Percentiles rank a stretch among this genome's conserved stretches.
Conservation (phyloP, 2,329 filamentous ascomycete genomes). For the Chrysoporthe deuterocubensis region DNA sequence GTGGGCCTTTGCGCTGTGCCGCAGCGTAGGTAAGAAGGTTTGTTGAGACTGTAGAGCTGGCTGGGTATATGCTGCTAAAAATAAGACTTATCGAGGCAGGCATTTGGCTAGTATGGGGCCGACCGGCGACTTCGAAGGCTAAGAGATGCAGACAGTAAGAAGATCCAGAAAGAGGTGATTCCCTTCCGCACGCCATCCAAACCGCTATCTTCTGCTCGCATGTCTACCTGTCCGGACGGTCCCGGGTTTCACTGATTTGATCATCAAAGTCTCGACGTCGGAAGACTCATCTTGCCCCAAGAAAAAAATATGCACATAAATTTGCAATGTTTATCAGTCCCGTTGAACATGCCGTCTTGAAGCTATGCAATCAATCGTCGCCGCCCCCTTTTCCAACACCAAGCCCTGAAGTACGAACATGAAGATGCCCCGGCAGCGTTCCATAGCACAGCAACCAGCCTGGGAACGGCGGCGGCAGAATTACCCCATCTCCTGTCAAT, state of each 20-base stretch:
- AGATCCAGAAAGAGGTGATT: not conserved
- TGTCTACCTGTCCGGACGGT: not conserved
- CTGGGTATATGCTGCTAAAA: not conserved
- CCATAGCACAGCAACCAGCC: not conserved
- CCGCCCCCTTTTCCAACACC: slow-evolving; percentile 23
- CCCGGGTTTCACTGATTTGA: not conserved
- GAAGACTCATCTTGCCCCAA: not conserved
- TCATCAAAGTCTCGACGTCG: not conserved
- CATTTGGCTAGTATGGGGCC: not conserved
- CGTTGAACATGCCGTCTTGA: slow-evolving; percentile 15
- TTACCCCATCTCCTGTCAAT: not conserved
- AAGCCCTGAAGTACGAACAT: slow-evolving; percentile 8
- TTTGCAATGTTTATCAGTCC: slow-evolving; percentile 22
- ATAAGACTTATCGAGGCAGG: not conserved
- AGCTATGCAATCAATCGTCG: slow-evolving; percentile 27
- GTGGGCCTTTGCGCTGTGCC: no score
- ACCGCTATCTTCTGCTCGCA: not conserved
- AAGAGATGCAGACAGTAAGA: not conserved
- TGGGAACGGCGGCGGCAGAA: not conserved
- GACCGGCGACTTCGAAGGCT: not conserved
- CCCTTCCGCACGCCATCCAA: not conserved
- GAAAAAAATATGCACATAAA: slow-evolving; percentile 23
- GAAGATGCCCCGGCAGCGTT: slow-evolving; percentile 8
- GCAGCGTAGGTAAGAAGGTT: no score
- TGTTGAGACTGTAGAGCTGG: not conserved